These are phyloP conservation scores for Aspergillus sclerotialis DNA, from an alignment of 2,329 filamentous ascomycete species.

Conservation along the genomic window DNA sequence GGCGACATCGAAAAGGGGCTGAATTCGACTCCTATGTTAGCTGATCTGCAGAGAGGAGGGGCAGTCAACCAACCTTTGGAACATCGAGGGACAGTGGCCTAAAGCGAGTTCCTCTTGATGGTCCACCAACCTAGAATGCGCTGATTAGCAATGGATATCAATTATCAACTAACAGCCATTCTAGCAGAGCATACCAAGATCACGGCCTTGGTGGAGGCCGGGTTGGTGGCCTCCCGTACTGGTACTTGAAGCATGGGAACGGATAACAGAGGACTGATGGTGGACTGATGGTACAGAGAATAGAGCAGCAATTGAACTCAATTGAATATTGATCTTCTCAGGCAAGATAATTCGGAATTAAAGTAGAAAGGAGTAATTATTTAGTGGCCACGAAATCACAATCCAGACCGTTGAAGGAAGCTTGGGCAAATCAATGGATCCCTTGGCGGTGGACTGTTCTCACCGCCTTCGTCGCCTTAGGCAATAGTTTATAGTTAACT, in stretches of 20 bases:
- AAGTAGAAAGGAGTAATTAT: too few relatives aligned
- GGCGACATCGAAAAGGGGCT: slow-evolving; percentile 97
- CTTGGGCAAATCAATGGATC: too few relatives aligned
- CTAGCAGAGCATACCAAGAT: slow-evolving; percentile 65
- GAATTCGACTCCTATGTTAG: slow-evolving; percentile 8
- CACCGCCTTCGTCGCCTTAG: too few relatives aligned
- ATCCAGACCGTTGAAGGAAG: too few relatives aligned
- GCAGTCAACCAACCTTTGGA: slow-evolving; percentile 63
- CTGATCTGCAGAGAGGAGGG: slow-evolving; percentile 4
- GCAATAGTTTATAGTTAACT: too few relatives aligned
- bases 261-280: too few relatives aligned
- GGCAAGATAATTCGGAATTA: too few relatives aligned
- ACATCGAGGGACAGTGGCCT: slow-evolving; percentile 90
- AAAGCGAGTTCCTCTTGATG: slow-evolving; percentile 92
- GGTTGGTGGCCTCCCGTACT: slow-evolving; percentile 33
- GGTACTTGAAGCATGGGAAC: slow-evolving; percentile 39
- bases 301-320: too few relatives aligned
- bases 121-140: slow-evolving; percentile 71
- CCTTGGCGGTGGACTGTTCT: too few relatives aligned
- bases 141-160: slow-evolving; percentile 12
- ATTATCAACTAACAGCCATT: slow-evolving; percentile 2
- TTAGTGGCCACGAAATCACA: too few relatives aligned
- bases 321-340: too few relatives aligned
- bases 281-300: too few relatives aligned
- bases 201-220: slow-evolving; percentile 77